These are phyloP conservation scores for Leccinum broughii DNA, from an alignment of 768 basidiomycete genomes.

Conservation along the genomic window DNA sequence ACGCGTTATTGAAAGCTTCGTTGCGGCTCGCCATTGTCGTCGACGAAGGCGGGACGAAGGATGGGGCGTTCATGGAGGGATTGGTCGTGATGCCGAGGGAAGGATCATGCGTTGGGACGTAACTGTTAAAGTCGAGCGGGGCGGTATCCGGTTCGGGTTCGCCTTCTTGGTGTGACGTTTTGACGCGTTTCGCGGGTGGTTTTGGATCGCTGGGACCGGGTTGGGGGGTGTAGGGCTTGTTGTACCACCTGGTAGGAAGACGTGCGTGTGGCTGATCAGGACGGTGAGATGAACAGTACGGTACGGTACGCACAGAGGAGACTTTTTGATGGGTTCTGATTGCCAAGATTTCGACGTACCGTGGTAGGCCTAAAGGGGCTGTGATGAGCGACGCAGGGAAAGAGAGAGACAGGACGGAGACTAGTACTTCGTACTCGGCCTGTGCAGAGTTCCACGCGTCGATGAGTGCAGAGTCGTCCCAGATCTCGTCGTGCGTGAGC, in stretches of 20 bases:
- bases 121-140: constrained; percentile 70
- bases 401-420: constrained; percentile 1
- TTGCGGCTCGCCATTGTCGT: constrained; percentile 56
- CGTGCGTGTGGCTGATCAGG: background rate
- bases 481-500: constrained; percentile 73
- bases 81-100: constrained; percentile 43
- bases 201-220: constrained; percentile 11
- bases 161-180: constrained; percentile 1
- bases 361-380: constrained; percentile 49
- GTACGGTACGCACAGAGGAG: constrained; percentile 58
- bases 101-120: constrained; percentile 69
- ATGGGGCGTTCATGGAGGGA: constrained; percentile 13
- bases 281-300: background rate
- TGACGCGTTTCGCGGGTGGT: background rate
- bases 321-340: constrained; percentile 63
- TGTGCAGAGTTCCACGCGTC: constrained; percentile 84
- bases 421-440: constrained; percentile 70
- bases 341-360: constrained; percentile 74
- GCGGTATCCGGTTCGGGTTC: constrained; percentile 48
- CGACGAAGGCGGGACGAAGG: constrained; percentile 33
- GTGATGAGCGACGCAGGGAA: background rate
- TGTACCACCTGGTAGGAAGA: constrained; percentile 66
- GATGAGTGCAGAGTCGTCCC: constrained; percentile 84
- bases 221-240: constrained; percentile 45
- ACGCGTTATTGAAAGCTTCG: constrained; percentile 73